Percentiles rank a stretch among this genome's conserved stretches.
phyloP scores from a whole-genome alignment of 352 stramenopile species.

The Phytophthora europaea region DNA sequence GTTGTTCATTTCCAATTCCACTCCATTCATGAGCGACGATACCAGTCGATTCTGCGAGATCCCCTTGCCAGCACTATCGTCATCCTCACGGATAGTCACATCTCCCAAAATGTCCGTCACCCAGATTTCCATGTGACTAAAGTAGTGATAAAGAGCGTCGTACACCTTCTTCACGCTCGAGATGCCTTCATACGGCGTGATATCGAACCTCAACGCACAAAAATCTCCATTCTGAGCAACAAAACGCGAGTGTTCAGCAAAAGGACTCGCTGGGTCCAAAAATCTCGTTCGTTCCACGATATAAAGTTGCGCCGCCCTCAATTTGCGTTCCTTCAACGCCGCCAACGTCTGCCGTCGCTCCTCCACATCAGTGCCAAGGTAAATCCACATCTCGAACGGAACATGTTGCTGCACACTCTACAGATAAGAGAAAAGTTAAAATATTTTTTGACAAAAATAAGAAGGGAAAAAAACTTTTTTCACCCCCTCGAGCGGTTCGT shows the following conservation, averaged over 20 bases:
- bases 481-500: neutral
- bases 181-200: constrained; percentile 51
- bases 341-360: constrained; percentile 46
- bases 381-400: constrained; percentile 57
- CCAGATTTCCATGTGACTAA: constrained; percentile 63
- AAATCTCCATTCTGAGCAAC: constrained; percentile 48
- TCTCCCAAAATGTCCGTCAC: constrained; percentile 63
- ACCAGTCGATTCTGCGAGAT: constrained; percentile 61
- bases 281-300: constrained; percentile 51
- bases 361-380: constrained; percentile 40
- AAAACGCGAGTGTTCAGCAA: constrained; percentile 58
- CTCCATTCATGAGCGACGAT: constrained; percentile 38
- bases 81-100: constrained; percentile 67
- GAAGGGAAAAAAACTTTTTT: neutral
- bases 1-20: constrained; percentile 55
- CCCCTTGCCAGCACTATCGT: constrained; percentile 51
- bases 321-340: constrained; percentile 38
- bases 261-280: constrained; percentile 46
- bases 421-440: neutral
- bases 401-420: constrained; percentile 46
- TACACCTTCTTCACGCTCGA: constrained; percentile 52
- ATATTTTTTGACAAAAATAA: neutral
- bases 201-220: constrained; percentile 58
- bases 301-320: constrained; percentile 43
- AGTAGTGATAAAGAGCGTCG: constrained; percentile 60